These are phyloP conservation scores for Asclepias syriaca DNA, from an alignment of 257 asterid species.

Conservation along the genomic window DNA sequence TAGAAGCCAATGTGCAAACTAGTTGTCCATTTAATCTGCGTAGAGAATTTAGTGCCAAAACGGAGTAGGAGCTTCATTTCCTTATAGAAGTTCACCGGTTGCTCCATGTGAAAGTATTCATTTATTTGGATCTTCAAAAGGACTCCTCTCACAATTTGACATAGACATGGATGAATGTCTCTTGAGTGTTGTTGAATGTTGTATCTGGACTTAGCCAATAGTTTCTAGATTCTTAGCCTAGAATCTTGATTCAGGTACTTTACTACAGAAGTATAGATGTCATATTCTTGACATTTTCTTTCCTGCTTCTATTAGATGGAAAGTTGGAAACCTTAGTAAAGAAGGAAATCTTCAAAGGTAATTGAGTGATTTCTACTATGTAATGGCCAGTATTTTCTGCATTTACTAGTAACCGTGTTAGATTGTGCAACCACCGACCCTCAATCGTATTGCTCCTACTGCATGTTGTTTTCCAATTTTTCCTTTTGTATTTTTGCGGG, in stretches of 20 bases:
- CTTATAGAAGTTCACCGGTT: not conserved
- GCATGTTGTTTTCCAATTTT: not conserved
- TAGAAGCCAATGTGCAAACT: not conserved
- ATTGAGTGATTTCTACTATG: not conserved
- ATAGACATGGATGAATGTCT: not conserved
- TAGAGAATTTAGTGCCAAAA: not conserved
- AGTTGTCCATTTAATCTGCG: not conserved
- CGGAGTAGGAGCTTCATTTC: not conserved
- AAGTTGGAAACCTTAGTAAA: conserved; percentile 1
- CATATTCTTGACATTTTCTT: conserved; percentile 2
- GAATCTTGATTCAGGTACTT: conserved; percentile 1
- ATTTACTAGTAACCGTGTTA: not conserved
- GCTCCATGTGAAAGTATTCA: not conserved
- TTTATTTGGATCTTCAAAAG: not conserved
- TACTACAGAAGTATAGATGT: not conserved
- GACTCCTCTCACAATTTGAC: not conserved
- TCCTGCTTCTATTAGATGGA: conserved; percentile 6
- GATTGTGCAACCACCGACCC: not conserved
- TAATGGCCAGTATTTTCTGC: not conserved
- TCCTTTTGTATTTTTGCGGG: not conserved
- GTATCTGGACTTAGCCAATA: not conserved
- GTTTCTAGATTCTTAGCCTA: not conserved
- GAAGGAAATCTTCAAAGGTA: conserved; percentile 7
- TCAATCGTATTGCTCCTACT: too few species aligned
- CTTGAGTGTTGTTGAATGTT: conserved; percentile 2